Evolutionary conservation across 2,329 filamentous ascomycete genomes (phyloP), one percentile per base, ranked within the genome.

Genomic region (Blumeria hordei): DNA sequence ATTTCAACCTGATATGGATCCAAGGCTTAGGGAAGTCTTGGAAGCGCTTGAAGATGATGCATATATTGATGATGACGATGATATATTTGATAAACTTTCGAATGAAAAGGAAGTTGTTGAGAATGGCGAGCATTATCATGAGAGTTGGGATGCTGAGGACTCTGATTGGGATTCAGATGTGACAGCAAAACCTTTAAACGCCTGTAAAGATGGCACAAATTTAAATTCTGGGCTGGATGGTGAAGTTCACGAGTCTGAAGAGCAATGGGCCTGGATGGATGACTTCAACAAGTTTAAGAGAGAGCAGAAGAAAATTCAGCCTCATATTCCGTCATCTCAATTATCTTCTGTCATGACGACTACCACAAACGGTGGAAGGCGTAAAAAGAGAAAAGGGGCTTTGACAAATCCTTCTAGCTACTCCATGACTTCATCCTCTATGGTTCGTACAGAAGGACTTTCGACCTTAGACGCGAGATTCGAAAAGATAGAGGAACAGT

Each of bases 1-100:
- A 0, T 94, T 98, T 67, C 84, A 98, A 68, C 92, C 93, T 6
- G 88, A 96, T 65, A 96, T 98, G 92, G 93, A 98, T 64, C 88
- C 88, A 1, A 76, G 90, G 41, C 67, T 98, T 61, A 77, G 92
- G 49, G 92, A 98, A 67, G 88, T 88, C 5, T 70, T 98, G 28
- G 88, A 95, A 68, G 92, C 92, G 10, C 71, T 98, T 34, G 92
- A 98, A 52, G 92, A 98, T 64, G 92, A 98, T 28, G 90, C 84
- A 2, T 98, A 87, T 64, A 88, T 98, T 1, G 90, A 85, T 52
- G 75, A 85, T 6, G 78, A 90, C 37, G 79, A 81, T 28, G 79
- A 81, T 28, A 70, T 96, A 54, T 96, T 98, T 67, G 78, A 77
- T 47, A 69, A 81, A 60, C 69, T 94, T 47, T 78, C 85, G 18